Evolutionary conservation across 805 yeast species (phyloP).

Genomic region (Isabelozyma heimii): DNA sequence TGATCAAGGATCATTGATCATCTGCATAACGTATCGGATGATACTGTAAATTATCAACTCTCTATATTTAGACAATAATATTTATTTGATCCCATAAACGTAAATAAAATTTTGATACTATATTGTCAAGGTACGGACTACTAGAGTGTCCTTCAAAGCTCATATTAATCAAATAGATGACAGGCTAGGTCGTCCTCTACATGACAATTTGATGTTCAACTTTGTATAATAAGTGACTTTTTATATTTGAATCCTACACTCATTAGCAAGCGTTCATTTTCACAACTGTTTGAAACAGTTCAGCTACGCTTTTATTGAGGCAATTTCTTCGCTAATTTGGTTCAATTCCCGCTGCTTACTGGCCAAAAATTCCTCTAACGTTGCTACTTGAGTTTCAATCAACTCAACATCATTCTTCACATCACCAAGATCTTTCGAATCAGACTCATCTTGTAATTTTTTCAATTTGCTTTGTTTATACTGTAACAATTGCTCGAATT

Average conservation of each 20-base stretch:
- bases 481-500: slow-evolving; percentile 76
- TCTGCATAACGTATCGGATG: neutral
- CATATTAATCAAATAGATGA: too few species aligned
- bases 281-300: neutral
- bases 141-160: too few species aligned
- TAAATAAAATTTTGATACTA: too few species aligned
- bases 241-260: too few species aligned
- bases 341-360: slow-evolving; percentile 61
- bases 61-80: neutral
- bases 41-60: neutral
- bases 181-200: too few species aligned
- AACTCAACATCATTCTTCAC: slow-evolving; percentile 61
- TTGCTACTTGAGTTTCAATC: slow-evolving; percentile 73
- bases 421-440: slow-evolving; percentile 43
- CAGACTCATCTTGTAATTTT: slow-evolving; percentile 5
- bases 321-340: slow-evolving; percentile 43
- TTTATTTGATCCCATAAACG: neutral
- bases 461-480: slow-evolving; percentile 66
- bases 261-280: too few species aligned
- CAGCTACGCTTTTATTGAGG: slow-evolving; percentile 11
- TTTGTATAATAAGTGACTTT: too few species aligned
- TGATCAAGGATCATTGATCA: neutral
- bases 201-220: too few species aligned
- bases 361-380: slow-evolving; percentile 65
- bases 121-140: too few species aligned